Base-by-base conservation (phyloP, 306 rosid species). In the Vigna reflexopilosa region DNA sequence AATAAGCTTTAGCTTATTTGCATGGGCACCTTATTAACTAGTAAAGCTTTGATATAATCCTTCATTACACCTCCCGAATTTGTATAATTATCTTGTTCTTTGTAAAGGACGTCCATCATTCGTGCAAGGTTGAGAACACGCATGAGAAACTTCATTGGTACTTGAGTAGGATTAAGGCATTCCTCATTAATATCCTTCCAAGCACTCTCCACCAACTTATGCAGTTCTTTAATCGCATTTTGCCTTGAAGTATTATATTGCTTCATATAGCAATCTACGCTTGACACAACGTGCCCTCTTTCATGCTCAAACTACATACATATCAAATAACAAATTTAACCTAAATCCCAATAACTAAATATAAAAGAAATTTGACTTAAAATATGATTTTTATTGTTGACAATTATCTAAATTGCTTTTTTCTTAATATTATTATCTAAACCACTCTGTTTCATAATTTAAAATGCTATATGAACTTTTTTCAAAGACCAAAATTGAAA, bases 221-320 rank as follows among this genome's bases (percentile, higher is more conserved):
- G 12, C 6, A 59, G 54, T 22, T 70, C 82, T 5, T 48, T 10
- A 70, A 59, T 13, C 6, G 64, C 47, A 0, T 70, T 63, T 48
- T 70, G 4, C 20, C 61, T 79, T 9, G 72, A 34, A 5, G 13
- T 56, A 15, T 56, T 56, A 49, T 79, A 7, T 79, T 79, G 16
- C 0, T 70, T 70, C 72, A 79, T 79, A 32, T 79, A 79, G 0
- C 82, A 79, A 2, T 79, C 82, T 6, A 70, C 5, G 24, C 40
- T 19, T 59, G 82, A 79, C 5, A 28, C 82, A 34, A 13, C 64
- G 17, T 79, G 82, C 15, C 77, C 82, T 59, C 82, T 76, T 9
- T 75, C 20, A 9, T 75, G 50, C 9, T 73, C 77, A 73, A 20
- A 57, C 77, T 69, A 8, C 36, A 20, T 3, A 2, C 2, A 12